Evolutionary conservation across 2,329 filamentous ascomycete genomes (phyloP), one percentile per base, ranked within the genome.

Genomic region (Mariannaea sp.): DNA sequence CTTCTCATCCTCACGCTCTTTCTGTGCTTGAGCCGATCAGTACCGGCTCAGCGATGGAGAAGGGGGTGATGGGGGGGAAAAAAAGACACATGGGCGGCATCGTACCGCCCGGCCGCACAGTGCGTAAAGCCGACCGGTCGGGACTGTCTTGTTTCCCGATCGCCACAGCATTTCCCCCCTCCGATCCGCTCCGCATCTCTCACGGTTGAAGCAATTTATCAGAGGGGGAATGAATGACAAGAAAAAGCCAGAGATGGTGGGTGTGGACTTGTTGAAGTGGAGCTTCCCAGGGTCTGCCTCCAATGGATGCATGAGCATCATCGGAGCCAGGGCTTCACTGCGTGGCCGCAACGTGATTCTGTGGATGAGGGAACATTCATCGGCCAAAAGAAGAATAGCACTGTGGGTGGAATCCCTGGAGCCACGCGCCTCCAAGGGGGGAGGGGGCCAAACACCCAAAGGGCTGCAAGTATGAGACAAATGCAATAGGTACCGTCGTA

Each of bases 371-470:
- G 62, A 62, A 59, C 56, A 52, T 47, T 54, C 50, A 52, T 38
- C 41, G 40, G 39, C 65, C 62, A 49, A 64, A 68, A 63, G 48
- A 29, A 58, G 66, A 44, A 55, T 66, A 68, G 65, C 14, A 26
- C 13, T 43, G 49, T 60, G 56, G 55, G 42, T 32, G 50, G 39
- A 53, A 72, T 71, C 70, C 70, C 68, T 70, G 69, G 51, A 72
- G 69, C 70, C 70, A 72, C 70, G 70, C 70, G 70, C 70, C 61
- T 64, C 61, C 64, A 65, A 64, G 22, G 61, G 55, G 50, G 61
- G 53, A 42, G 32, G 38, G 39, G 22, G 22, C n/a, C n/a, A n/a
- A n/a, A n/a, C n/a, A n/a, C n/a, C n/a, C n/a, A n/a, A 19, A 20
- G 41, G 49, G 33, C 27, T 41, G 36, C 35, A 40, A 46, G 49